Percentiles rank a stretch among this genome's conserved stretches.
These are phyloP conservation scores for Lepidium campestre DNA, from an alignment of 441 rosid species.

Conservation along the genomic window DNA sequence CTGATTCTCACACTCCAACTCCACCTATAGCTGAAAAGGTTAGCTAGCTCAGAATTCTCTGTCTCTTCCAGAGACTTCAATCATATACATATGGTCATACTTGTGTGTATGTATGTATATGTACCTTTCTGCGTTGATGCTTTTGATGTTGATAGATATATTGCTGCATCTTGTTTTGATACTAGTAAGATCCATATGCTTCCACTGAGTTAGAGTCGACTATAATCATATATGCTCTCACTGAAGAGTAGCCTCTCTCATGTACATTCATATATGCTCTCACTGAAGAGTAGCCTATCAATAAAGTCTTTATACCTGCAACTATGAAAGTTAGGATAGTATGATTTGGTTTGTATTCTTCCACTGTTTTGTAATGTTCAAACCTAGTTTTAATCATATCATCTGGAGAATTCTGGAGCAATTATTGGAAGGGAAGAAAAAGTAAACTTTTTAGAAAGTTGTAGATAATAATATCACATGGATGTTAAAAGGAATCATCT, in stretches of 20 bases:
- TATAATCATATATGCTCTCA: neutral
- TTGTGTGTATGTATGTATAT: neutral
- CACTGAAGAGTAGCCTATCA: neutral
- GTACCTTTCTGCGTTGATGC: neutral
- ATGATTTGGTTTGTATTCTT: neutral
- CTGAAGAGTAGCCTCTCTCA: neutral
- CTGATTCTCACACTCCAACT: slow-evolving; percentile 26
- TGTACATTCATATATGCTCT: neutral
- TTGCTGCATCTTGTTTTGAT: slow-evolving; percentile 4
- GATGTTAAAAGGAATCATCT: neutral
- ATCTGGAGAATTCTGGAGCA: slow-evolving; percentile 1
- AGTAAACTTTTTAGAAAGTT: neutral
- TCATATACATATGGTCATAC: neutral
- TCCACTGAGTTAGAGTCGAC: neutral
- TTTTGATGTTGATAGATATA: slow-evolving; percentile 8
- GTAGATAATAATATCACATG: slow-evolving; percentile 7
- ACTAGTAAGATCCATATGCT: neutral
- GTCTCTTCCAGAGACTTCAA: slow-evolving; percentile 3
- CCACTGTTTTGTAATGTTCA: neutral
- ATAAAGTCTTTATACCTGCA: neutral
- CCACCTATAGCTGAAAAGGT: slow-evolving; percentile 24
- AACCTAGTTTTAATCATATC: neutral
- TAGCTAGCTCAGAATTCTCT: neutral
- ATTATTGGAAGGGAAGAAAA: neutral
- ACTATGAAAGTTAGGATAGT: neutral